A percentile compares a stretch with the other conserved stretches of the same genome.
These are phyloP conservation scores for apple (Malus domestica) DNA, from an alignment of 306 rosid genomes.

Conservation along the genomic window DNA sequence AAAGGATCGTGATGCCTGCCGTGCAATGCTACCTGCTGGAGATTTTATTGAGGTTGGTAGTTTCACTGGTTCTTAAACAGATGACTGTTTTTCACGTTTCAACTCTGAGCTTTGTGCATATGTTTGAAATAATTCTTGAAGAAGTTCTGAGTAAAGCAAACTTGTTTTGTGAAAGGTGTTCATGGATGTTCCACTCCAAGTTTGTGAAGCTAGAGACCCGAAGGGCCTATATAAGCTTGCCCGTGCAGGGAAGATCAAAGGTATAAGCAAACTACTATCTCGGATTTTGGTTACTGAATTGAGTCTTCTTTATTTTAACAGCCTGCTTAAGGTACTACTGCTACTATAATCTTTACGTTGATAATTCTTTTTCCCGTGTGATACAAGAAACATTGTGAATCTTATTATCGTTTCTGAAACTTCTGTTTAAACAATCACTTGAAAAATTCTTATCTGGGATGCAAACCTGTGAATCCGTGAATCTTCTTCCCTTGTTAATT, in stretches of 20 bases:
- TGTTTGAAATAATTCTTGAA: not conserved
- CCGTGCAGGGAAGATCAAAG: slow-evolving; percentile 67
- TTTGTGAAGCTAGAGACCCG: slow-evolving; percentile 91
- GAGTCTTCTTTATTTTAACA: not conserved
- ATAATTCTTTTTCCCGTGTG: not conserved
- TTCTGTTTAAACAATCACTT: not conserved
- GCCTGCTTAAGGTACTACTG: not conserved
- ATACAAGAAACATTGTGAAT: not conserved
- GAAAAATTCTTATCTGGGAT: not conserved
- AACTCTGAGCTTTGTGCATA: not conserved
- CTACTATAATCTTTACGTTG: not conserved
- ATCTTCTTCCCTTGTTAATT: not conserved
- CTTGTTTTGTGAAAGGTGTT: slow-evolving; percentile 58
- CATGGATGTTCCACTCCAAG: slow-evolving; percentile 73
- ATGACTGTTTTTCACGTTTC: not conserved
- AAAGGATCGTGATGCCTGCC: slow-evolving; percentile 82
- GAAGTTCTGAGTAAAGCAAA: not conserved
- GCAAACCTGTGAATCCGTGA: not conserved
- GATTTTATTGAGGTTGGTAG: slow-evolving; percentile 75
- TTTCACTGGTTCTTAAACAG: not conserved
- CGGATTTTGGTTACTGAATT: not conserved
- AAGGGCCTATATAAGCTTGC: slow-evolving; percentile 74
- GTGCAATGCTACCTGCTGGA: slow-evolving; percentile 73
- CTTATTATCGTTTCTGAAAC: not conserved
- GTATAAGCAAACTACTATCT: slow-evolving; percentile 19